Evolutionary conservation across 352 stramenopile species (phyloP).

Genomic region (Phytophthora sp.): DNA sequence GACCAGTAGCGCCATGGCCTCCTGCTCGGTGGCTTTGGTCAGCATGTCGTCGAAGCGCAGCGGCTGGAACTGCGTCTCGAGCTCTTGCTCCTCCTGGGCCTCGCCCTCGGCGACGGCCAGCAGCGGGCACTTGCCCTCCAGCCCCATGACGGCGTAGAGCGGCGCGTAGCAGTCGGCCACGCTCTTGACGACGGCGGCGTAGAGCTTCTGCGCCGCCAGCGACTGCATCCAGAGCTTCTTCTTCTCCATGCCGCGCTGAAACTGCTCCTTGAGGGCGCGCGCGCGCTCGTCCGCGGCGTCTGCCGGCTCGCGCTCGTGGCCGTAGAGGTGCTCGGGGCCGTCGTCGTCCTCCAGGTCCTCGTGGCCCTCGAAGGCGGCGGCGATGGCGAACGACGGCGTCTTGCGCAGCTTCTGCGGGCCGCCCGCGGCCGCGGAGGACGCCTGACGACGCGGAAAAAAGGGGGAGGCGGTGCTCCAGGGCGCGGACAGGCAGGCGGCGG

Average conservation of each 20-base stretch:
- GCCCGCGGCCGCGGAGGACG: conserved; percentile 17
- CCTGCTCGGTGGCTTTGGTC: conserved; percentile 68
- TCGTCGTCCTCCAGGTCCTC: conserved; percentile 49
- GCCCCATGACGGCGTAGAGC: conserved; percentile 45
- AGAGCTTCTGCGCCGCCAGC: conserved; percentile 45
- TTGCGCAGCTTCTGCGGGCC: conserved; percentile 14
- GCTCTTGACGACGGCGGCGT: conserved; percentile 46
- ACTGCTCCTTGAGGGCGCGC: conserved; percentile 43
- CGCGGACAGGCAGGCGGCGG: background rate
- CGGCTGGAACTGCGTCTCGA: conserved; percentile 56
- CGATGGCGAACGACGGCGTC: conserved; percentile 57
- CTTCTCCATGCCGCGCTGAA: conserved; percentile 63
- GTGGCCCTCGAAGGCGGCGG: conserved; percentile 59
- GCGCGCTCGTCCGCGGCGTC: conserved; percentile 23
- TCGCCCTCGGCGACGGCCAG: conserved; percentile 20
- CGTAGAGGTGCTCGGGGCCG: conserved; percentile 18
- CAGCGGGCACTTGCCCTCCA: conserved; percentile 29
- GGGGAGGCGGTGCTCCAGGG: background rate
- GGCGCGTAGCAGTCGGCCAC: conserved; percentile 71
- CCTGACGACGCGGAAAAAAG: conserved; percentile 1
- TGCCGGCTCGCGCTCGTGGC: conserved; percentile 17
- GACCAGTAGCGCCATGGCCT: conserved; percentile 64
- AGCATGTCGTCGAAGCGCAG: conserved; percentile 63
- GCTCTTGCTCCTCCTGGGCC: conserved; percentile 21
- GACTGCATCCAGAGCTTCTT: conserved; percentile 71